Conservation (phyloP, 805 yeast genomes). For the Vanderwaltozyma yarrowii region DNA sequence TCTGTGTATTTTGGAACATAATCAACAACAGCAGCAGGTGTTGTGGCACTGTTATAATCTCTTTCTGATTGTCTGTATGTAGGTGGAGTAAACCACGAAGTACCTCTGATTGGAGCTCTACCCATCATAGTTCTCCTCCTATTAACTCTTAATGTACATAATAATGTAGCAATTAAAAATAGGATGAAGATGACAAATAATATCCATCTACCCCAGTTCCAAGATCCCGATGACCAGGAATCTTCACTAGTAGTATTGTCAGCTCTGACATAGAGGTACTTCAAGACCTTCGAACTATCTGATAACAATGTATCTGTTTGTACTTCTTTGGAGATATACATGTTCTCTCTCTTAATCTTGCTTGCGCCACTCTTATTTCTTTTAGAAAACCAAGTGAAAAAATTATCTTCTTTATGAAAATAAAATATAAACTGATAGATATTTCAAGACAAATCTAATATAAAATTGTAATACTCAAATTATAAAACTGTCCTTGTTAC, state of each 20-base stretch:
- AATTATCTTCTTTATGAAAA: too few relatives aligned
- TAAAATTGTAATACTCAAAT: too few relatives aligned
- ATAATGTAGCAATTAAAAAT: conserved; percentile 3
- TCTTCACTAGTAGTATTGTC: not conserved
- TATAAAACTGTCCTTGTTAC: too few relatives aligned
- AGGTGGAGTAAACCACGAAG: conserved; percentile 45
- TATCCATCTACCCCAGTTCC: conserved; percentile 28
- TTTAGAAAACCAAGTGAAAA: too few relatives aligned
- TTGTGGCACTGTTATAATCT: conserved; percentile 31
- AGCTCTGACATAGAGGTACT: not conserved
- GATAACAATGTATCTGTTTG: not conserved
- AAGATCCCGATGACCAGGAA: conserved; percentile 5
- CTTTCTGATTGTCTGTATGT: conserved; percentile 53
- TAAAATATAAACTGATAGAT: too few relatives aligned
- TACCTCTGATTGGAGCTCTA: conserved; percentile 48
- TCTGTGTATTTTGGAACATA: conserved; percentile 61
- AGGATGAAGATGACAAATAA: conserved; percentile 15
- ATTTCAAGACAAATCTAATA: too few relatives aligned
- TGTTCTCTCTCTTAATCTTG: too few relatives aligned
- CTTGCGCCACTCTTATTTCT: too few relatives aligned
- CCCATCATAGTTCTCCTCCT: conserved; percentile 16
- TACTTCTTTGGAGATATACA: not conserved
- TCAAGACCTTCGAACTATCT: not conserved
- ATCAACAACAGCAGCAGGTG: conserved; percentile 27
- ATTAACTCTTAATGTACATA: conserved; percentile 7